Conservation (phyloP, 495 filamentous ascomycete genomes). For the Penicillium subrubescens region DNA sequence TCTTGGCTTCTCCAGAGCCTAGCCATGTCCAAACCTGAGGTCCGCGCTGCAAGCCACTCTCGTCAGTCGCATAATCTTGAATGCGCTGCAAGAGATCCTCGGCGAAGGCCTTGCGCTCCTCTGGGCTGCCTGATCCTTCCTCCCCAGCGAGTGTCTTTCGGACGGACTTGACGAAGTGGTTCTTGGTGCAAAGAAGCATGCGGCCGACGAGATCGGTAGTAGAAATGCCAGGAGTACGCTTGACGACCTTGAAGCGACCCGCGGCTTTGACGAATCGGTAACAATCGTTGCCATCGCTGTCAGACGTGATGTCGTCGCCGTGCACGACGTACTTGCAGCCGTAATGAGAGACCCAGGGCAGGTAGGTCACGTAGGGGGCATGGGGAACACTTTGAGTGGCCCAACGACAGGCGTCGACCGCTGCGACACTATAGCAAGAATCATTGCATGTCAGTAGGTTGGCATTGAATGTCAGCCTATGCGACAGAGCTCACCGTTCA, state of each 20-base stretch:
- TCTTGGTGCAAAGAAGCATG: constrained; percentile 91
- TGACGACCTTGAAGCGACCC: constrained; percentile 88
- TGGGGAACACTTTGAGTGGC: constrained; percentile 77
- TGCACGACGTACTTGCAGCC: constrained; percentile 92
- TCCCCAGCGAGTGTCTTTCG: constrained; percentile 64
- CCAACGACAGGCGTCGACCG: constrained; percentile 95
- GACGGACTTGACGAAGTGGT: constrained; percentile 82
- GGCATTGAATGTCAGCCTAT: neutral
- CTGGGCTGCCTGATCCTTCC: constrained; percentile 69
- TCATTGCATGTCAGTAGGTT: constrained; percentile 18
- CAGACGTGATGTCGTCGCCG: constrained; percentile 86
- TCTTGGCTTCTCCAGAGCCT: constrained; percentile 55
- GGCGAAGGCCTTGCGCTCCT: constrained; percentile 63
- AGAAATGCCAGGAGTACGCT: constrained; percentile 93
- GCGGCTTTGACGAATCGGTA: constrained; percentile 95
- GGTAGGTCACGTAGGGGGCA: constrained; percentile 92
- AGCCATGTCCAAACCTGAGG: constrained; percentile 81
- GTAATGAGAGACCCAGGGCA: constrained; percentile 92
- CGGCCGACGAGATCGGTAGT: constrained; percentile 96
- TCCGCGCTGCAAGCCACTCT: constrained; percentile 69
- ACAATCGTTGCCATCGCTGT: constrained; percentile 86
- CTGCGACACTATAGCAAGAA: constrained; percentile 59
- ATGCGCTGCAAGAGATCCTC: constrained; percentile 70
- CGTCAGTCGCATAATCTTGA: constrained; percentile 81
- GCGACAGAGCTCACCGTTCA: constrained; percentile 66